Conservation (phyloP, 2,329 filamentous ascomycete genomes). For the Apiospora hydei region DNA sequence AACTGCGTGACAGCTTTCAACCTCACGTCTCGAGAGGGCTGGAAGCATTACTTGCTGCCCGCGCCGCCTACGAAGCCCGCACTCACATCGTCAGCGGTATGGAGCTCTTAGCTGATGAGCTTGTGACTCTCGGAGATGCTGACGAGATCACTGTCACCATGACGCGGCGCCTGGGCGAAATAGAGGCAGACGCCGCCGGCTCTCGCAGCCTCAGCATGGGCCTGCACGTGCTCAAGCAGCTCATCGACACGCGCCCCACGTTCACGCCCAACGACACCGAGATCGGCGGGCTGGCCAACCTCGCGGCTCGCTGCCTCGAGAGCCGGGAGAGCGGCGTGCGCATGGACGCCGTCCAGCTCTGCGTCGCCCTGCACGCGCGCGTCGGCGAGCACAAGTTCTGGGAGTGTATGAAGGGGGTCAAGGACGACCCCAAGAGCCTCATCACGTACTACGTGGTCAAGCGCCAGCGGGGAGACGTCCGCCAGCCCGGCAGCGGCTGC, state of each 20-base stretch:
- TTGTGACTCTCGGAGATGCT: slow-evolving; percentile 70
- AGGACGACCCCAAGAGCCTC: slow-evolving; percentile 77
- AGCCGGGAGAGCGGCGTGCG: slow-evolving; percentile 68
- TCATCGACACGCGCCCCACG: slow-evolving; percentile 57
- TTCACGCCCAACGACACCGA: slow-evolving; percentile 61
- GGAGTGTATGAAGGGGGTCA: slow-evolving; percentile 68
- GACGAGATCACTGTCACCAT: slow-evolving; percentile 66
- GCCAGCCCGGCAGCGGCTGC: slow-evolving; percentile 17
- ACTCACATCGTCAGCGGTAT: slow-evolving; percentile 78
- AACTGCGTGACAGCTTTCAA: slow-evolving; percentile 70
- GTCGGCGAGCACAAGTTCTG: slow-evolving; percentile 71
- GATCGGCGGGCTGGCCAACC: slow-evolving; percentile 56
- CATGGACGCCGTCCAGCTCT: slow-evolving; percentile 83
- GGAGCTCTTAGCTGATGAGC: slow-evolving; percentile 75
- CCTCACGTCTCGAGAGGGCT: slow-evolving; percentile 73
- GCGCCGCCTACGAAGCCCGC: slow-evolving; percentile 71
- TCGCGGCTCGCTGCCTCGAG: slow-evolving; percentile 65
- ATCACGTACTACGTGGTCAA: slow-evolving; percentile 85
- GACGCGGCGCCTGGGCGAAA: slow-evolving; percentile 54
- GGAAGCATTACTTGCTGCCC: slow-evolving; percentile 69
- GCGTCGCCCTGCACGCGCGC: slow-evolving; percentile 71
- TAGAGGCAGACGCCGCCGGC: slow-evolving; percentile 53
- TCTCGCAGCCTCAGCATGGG: slow-evolving; percentile 67
- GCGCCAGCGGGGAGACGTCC: slow-evolving; percentile 62
- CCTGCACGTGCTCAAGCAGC: slow-evolving; percentile 66